phyloP scores from a whole-genome alignment of 495 filamentous ascomycete genomes.

The Daldinia vernicosa region DNA sequence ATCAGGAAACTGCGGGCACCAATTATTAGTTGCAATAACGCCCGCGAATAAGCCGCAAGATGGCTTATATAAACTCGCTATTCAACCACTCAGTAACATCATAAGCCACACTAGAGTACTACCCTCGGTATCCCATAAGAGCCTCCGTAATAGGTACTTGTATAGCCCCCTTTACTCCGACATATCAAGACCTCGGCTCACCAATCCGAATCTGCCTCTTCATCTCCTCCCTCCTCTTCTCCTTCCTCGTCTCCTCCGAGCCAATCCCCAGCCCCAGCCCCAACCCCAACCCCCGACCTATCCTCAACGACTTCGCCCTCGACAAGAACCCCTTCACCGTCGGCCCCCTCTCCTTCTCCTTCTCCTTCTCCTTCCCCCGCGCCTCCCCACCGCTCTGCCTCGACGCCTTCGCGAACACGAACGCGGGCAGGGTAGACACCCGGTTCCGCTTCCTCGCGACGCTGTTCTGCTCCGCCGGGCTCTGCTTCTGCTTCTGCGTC shows the following conservation, averaged over 20 bases:
- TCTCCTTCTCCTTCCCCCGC: background rate
- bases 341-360: no score
- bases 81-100: no score
- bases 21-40: no score
- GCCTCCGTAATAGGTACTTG: no score
- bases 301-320: conserved; percentile 35
- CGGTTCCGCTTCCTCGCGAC: conserved; percentile 18
- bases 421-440: conserved; percentile 16
- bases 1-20: no score
- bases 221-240: conserved; percentile 35
- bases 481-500: background rate
- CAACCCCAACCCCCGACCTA: conserved; percentile 23
- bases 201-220: conserved; percentile 35
- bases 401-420: conserved; percentile 11
- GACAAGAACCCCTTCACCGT: conserved; percentile 36
- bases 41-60: no score
- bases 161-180: background rate
- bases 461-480: background rate
- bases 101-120: no score
- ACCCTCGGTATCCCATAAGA: no score
- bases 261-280: conserved; percentile 23
- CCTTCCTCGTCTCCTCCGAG: conserved; percentile 40
- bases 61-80: no score
- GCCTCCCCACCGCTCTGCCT: background rate
- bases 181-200: conserved; percentile 4